These are phyloP conservation scores for Raphidocelis subcapitata DNA, from an alignment of 139 green algal genomes.

Conservation along the genomic window DNA sequence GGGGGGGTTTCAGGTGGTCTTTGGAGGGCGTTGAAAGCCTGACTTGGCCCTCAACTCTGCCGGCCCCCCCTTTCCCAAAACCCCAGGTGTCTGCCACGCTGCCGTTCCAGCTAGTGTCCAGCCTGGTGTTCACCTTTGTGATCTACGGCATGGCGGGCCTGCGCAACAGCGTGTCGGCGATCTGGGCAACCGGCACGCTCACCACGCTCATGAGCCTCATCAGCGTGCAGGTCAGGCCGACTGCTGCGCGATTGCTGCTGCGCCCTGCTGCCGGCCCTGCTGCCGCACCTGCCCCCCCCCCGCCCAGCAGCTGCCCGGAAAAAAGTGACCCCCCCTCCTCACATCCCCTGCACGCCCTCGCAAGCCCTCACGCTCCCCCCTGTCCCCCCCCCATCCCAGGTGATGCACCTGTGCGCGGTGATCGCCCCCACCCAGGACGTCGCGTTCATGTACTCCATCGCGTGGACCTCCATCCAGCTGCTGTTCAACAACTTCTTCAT, in stretches of 20 bases:
- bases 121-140: slow-evolving; percentile 20
- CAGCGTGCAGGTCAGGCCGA: background rate
- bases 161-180: background rate
- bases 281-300: no score
- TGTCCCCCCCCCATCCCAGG: slow-evolving; percentile 2
- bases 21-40: no score
- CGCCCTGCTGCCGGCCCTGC: no score
- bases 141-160: slow-evolving; percentile 35
- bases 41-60: no score
- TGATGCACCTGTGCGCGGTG: slow-evolving; percentile 17
- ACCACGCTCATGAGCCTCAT: background rate
- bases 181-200: background rate
- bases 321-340: no score
- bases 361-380: background rate
- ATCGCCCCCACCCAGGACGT: slow-evolving; percentile 25
- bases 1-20: no score
- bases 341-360: no score
- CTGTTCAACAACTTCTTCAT: slow-evolving; percentile 30
- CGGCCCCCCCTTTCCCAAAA: no score
- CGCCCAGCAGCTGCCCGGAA: no score
- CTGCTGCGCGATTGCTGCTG: no score
- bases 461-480: slow-evolving; percentile 22
- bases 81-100: slow-evolving; percentile 11
- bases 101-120: slow-evolving; percentile 33
- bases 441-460: slow-evolving; percentile 29